These are phyloP conservation scores for Peribolospora baueri DNA, from an alignment of 768 basidiomycete genomes.

Conservation along the genomic window DNA sequence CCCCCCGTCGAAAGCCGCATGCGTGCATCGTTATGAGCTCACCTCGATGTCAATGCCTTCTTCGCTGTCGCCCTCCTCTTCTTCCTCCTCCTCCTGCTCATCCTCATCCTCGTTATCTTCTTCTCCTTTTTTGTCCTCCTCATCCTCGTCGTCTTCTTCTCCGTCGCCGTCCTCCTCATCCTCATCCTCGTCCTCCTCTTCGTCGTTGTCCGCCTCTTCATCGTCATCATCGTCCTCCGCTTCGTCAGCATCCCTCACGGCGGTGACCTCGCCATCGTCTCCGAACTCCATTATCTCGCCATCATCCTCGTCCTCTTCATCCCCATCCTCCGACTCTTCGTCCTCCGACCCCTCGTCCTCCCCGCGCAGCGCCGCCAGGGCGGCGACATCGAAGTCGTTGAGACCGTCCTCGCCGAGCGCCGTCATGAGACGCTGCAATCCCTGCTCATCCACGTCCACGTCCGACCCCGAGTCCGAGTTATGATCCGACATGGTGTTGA, in stretches of 20 bases:
- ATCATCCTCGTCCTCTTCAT: neutral
- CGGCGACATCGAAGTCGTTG: slow-evolving; percentile 35
- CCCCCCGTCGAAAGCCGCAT: no score
- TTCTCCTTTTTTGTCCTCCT: slow-evolving; percentile 7
- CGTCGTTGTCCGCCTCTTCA: slow-evolving; percentile 1
- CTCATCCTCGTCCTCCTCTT: slow-evolving; percentile 9
- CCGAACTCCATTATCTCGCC: slow-evolving; percentile 1
- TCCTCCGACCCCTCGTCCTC: slow-evolving; percentile 3
- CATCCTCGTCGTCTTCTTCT: slow-evolving; percentile 13
- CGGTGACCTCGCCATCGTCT: slow-evolving; percentile 3
- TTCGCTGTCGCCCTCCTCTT: slow-evolving; percentile 15
- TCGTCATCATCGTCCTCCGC: slow-evolving; percentile 4
- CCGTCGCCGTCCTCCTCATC: slow-evolving; percentile 16
- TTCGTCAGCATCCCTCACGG: slow-evolving; percentile 9
- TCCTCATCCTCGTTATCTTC: slow-evolving; percentile 16
- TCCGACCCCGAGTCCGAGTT: no score
- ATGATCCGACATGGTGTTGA: no score
- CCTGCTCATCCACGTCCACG: slow-evolving; percentile 27
- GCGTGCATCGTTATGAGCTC: no score
- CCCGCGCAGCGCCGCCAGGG: slow-evolving; percentile 20
- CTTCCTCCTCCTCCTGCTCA: slow-evolving; percentile 16
- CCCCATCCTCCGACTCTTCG: neutral
- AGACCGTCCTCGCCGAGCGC: slow-evolving; percentile 40
- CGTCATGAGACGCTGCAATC: slow-evolving; percentile 33
- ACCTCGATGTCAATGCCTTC: slow-evolving; percentile 16